Percentiles rank a stretch among this genome's conserved stretches.
phyloP scores from a whole-genome alignment of 148 eudicot species.

The Diospyros lotus region DNA sequence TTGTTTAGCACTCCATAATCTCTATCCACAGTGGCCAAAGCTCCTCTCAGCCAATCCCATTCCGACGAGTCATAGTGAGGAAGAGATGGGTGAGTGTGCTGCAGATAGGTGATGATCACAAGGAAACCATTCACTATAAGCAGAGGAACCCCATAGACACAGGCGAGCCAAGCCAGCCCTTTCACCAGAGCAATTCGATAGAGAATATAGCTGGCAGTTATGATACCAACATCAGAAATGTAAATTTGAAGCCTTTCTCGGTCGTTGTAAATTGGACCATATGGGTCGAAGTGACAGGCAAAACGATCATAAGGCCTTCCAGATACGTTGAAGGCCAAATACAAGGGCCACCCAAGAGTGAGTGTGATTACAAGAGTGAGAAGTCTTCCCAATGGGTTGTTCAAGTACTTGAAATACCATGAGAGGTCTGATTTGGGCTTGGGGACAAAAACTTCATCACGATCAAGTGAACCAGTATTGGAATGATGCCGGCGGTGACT shows the following conservation, averaged over 20 bases:
- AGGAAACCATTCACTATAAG: constrained; percentile 44
- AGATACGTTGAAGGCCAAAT: constrained; percentile 46
- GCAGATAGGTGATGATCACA: constrained; percentile 48
- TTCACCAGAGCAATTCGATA: constrained; percentile 21
- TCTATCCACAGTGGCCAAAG: constrained; percentile 48
- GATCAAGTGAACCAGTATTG: constrained; percentile 53
- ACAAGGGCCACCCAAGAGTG: constrained; percentile 56
- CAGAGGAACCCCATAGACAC: constrained; percentile 37
- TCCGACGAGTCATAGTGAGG: constrained; percentile 55
- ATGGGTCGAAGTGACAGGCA: constrained; percentile 49
- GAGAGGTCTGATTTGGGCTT: constrained; percentile 35
- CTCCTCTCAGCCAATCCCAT: constrained; percentile 65
- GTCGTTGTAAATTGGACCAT: constrained; percentile 40
- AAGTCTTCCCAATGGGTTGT: constrained; percentile 39
- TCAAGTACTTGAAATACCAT: constrained; percentile 45
- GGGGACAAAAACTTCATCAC: constrained; percentile 61
- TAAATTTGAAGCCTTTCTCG: constrained; percentile 42
- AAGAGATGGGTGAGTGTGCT: constrained; percentile 53
- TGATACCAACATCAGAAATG: constrained; percentile 38
- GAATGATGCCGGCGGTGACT: constrained; percentile 73
- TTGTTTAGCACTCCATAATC: constrained; percentile 51
- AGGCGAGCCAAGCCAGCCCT: constrained; percentile 40
- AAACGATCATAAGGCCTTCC: constrained; percentile 51
- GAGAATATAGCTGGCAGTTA: constrained; percentile 17
- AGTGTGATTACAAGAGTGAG: constrained; percentile 33